Conservation (phyloP, 1,284 basidiomycete species). For the Fomitopsis betulina region DNA sequence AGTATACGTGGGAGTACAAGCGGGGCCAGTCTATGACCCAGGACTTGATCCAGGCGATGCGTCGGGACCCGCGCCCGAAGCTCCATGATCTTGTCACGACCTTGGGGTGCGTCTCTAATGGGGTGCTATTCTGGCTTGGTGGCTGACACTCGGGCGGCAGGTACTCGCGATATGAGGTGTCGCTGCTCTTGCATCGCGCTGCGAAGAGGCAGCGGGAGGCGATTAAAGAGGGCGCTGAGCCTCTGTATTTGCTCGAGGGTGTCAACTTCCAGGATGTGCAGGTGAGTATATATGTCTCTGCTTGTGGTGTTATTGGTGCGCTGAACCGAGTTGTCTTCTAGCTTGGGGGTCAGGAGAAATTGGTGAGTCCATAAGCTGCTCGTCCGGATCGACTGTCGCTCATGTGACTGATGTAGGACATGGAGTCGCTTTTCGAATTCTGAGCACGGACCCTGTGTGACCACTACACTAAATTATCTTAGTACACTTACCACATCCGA, state of each 20-base stretch:
- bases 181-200: neutral
- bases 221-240: neutral
- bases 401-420: neutral
- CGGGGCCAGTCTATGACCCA: slow-evolving; percentile 17
- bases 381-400: neutral
- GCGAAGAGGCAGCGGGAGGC: neutral
- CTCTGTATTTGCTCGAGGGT: neutral
- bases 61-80: neutral
- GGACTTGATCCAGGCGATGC: slow-evolving; percentile 1
- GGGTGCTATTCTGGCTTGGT: neutral
- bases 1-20: slow-evolving; percentile 17
- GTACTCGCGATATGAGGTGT: neutral
- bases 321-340: neutral
- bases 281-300: neutral
- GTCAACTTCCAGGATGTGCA: slow-evolving; percentile 7
- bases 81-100: slow-evolving; percentile 1
- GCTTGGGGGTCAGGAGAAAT: slow-evolving; percentile 5
- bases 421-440: neutral
- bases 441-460: neutral
- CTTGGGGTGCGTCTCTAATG: neutral
- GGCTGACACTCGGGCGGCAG: neutral
- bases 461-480: neutral
- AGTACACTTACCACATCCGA: no score
- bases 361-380: neutral
- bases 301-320: neutral